Conservation (phyloP, 345 rosid species). For the Eucalyptus erythrocorys region DNA sequence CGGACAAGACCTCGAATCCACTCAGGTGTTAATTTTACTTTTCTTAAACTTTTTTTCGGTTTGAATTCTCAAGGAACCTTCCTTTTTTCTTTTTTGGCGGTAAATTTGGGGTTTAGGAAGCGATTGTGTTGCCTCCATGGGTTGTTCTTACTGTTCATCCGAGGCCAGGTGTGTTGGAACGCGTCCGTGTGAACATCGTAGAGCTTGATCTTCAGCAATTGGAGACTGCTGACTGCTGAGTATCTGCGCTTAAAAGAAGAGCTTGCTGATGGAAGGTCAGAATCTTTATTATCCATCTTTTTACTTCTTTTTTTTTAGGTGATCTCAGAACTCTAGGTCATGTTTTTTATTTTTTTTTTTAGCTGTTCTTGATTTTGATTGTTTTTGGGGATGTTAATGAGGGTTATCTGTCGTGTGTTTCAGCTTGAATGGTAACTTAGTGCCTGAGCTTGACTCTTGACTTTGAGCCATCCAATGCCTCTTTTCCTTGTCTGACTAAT, state of each 20-base stretch:
- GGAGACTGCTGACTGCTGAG: conserved; percentile 9
- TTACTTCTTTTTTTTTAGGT: background rate
- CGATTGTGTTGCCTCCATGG: conserved; percentile 79
- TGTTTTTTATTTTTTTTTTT: too few species aligned
- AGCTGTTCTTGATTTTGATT: background rate
- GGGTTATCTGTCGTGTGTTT: background rate
- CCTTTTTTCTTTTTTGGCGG: too few species aligned
- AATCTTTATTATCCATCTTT: background rate
- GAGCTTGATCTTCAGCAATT: conserved; percentile 74
- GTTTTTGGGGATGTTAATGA: background rate
- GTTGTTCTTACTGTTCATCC: conserved; percentile 86
- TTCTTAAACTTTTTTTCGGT: background rate
- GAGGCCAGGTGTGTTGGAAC: conserved; percentile 96
- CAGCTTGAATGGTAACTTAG: conserved; percentile 57
- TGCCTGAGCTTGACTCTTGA: too few species aligned
- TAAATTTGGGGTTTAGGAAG: conserved; percentile 47
- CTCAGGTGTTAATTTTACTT: conserved; percentile 26
- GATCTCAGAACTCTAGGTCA: background rate
- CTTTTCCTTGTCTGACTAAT: conserved; percentile 76
- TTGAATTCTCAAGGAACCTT: conserved; percentile 24
- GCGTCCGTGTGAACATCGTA: conserved; percentile 61
- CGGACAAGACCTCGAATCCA: conserved; percentile 44
- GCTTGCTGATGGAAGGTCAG: conserved; percentile 47
- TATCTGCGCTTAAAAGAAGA: too few species aligned
- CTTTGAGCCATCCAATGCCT: conserved; percentile 74